Conservation (phyloP, 805 yeast genomes). For the Candida maesae region DNA sequence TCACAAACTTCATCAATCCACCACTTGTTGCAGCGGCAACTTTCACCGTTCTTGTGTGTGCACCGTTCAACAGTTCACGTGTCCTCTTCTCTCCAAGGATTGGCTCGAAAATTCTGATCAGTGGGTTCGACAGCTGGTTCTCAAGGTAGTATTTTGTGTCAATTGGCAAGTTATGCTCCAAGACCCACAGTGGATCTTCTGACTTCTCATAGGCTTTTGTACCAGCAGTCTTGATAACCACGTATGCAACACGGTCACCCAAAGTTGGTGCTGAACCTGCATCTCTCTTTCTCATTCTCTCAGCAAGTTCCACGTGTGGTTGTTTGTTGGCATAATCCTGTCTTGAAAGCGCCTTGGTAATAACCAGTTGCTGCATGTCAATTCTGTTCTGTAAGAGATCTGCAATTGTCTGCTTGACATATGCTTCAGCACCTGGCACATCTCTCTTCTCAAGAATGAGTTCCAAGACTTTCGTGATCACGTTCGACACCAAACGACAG, state of each 20-base stretch:
- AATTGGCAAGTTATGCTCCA: constrained; percentile 88
- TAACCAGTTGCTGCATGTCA: constrained; percentile 89
- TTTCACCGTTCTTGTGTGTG: constrained; percentile 75
- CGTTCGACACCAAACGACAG: constrained; percentile 90
- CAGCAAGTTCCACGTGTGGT: constrained; percentile 96
- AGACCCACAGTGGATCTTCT: constrained; percentile 91
- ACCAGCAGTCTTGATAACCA: constrained; percentile 77
- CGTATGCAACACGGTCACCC: constrained; percentile 98
- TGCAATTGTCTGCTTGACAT: constrained; percentile 83
- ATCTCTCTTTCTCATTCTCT: constrained; percentile 93
- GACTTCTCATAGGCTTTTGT: constrained; percentile 90
- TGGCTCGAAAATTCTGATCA: constrained; percentile 92
- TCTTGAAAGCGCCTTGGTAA: constrained; percentile 81
- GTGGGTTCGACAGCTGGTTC: constrained; percentile 88
- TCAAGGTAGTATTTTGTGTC: constrained; percentile 93
- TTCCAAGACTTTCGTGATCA: constrained; percentile 85
- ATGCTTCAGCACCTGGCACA: constrained; percentile 77
- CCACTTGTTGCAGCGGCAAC: constrained; percentile 54
- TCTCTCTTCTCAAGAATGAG: constrained; percentile 83
- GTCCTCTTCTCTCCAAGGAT: constrained; percentile 85
- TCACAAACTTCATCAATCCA: constrained; percentile 88
- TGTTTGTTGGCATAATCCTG: constrained; percentile 94
- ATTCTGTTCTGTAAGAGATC: constrained; percentile 87
- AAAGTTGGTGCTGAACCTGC: constrained; percentile 95
- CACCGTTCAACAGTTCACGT: constrained; percentile 73